Conservation (phyloP, 257 asterid genomes). For the Nicotiana knightiana region DNA sequence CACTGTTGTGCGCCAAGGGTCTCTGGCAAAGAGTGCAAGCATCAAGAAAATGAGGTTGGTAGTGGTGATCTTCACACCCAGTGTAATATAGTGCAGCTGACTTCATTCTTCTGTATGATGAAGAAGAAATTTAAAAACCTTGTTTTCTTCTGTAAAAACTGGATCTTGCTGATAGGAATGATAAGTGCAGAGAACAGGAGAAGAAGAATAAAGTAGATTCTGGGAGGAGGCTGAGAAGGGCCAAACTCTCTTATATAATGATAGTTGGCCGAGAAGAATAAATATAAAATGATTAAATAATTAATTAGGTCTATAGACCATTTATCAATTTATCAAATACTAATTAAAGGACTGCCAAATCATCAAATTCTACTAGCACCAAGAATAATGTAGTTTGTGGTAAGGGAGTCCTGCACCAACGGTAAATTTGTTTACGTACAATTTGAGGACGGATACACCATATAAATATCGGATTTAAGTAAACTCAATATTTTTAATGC, state of each 20-base stretch:
- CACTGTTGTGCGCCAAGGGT: constrained; percentile 53
- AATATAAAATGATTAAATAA: neutral
- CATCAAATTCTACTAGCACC: neutral
- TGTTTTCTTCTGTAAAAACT: neutral
- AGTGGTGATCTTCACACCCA: constrained; percentile 40
- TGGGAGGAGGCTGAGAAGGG: constrained; percentile 15
- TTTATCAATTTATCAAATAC: neutral
- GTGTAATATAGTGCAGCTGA: constrained; percentile 24
- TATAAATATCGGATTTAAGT: no score
- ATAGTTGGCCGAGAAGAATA: neutral
- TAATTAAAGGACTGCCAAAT: neutral
- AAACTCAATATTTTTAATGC: accelerated
- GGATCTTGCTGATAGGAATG: neutral
- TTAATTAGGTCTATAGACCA: neutral
- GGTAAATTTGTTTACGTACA: accelerated
- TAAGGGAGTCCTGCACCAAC: no score
- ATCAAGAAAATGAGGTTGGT: constrained; percentile 80
- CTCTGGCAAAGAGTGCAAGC: constrained; percentile 68
- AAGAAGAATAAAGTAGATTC: constrained; percentile 8
- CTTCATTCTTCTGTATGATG: neutral
- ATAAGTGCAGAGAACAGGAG: neutral
- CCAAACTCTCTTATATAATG: constrained; percentile 19
- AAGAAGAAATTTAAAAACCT: neutral
- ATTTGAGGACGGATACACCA: no score
- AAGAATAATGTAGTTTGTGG: neutral